Evolutionary conservation across 1,139 yeast species (phyloP).

Genomic region (Yamadazyma mexicana): DNA sequence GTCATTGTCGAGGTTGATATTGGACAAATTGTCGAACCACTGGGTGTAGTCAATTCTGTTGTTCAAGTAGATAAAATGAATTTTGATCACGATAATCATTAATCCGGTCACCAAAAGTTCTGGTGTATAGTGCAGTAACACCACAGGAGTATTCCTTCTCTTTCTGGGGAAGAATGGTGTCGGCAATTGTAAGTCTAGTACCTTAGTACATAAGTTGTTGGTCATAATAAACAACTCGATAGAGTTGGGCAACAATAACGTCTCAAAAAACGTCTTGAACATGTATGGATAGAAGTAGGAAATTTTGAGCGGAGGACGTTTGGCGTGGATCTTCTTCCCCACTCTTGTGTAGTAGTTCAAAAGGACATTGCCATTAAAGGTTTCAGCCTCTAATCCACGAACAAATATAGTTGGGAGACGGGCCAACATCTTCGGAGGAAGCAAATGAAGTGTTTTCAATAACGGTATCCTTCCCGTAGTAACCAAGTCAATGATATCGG

Average conservation of each 20-base stretch:
- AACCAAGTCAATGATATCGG: conserved; percentile 33
- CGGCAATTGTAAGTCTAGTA: conserved; percentile 1
- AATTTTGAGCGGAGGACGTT: conserved; percentile 11
- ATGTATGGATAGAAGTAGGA: conserved; percentile 36
- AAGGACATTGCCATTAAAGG: conserved; percentile 4
- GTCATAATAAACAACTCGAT: conserved; percentile 28
- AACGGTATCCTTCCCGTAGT: conserved; percentile 38
- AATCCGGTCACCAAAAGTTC: conserved; percentile 29
- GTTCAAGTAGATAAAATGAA: conserved; percentile 25
- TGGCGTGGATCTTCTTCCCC: conserved; percentile 16
- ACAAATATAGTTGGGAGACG: conserved; percentile 3
- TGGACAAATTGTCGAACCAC: conserved; percentile 25
- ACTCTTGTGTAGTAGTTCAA: conserved; percentile 11
- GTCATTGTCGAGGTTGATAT: conserved; percentile 21
- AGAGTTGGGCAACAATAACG: conserved; percentile 31
- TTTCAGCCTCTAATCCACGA: conserved; percentile 11
- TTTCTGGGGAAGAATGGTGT: not conserved
- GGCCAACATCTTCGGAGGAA: conserved; percentile 6
- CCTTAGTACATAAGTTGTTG: conserved; percentile 13
- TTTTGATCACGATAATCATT: conserved; percentile 25
- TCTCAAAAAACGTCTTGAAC: conserved; percentile 26
- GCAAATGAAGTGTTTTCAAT: conserved; percentile 22
- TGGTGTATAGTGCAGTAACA: conserved; percentile 19
- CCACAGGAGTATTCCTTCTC: not conserved
- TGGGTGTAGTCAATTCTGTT: conserved; percentile 14